Percentiles rank a stretch among this genome's conserved stretches.
These are phyloP conservation scores for Santalum album DNA, from an alignment of 164 flowering plant species.

Conservation along the genomic window DNA sequence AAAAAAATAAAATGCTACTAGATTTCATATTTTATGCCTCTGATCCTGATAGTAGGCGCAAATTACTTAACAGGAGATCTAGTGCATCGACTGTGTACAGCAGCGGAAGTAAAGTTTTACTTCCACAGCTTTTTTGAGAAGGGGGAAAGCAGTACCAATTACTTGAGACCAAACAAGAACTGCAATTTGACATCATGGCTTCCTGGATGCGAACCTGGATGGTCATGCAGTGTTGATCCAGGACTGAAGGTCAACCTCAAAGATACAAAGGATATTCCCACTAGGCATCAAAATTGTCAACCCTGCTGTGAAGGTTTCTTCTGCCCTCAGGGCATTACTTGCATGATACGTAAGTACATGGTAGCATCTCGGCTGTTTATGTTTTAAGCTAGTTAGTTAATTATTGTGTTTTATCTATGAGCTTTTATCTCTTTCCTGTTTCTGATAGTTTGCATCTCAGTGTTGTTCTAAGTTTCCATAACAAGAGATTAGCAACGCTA, in stretches of 20 bases:
- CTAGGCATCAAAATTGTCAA: slow-evolving; percentile 25
- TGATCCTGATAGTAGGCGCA: no score
- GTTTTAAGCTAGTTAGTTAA: no score
- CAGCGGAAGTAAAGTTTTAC: slow-evolving; percentile 5
- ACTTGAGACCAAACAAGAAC: slow-evolving; percentile 35
- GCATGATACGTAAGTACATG: slow-evolving; percentile 54
- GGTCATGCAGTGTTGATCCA: slow-evolving; percentile 30
- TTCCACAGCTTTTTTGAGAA: slow-evolving; percentile 1
- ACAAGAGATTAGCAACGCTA: no score
- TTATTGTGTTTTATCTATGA: no score
- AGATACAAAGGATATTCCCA: slow-evolving; percentile 22
- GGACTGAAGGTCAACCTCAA: slow-evolving; percentile 19
- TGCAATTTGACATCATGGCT: slow-evolving; percentile 45
- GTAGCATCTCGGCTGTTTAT: no score
- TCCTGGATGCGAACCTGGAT: slow-evolving; percentile 62
- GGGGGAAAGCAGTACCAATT: not conserved
- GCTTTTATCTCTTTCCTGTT: no score
- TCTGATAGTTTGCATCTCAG: no score
- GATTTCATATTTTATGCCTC: no score
- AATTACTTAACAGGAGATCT: slow-evolving; percentile 3
- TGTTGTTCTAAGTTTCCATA: no score
- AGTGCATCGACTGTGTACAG: not conserved
- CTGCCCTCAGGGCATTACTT: slow-evolving; percentile 51
- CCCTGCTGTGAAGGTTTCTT: slow-evolving; percentile 61
- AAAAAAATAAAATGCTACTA: no score